phyloP scores from a whole-genome alignment of 257 asterid genomes.

The Scutellaria barbata region DNA sequence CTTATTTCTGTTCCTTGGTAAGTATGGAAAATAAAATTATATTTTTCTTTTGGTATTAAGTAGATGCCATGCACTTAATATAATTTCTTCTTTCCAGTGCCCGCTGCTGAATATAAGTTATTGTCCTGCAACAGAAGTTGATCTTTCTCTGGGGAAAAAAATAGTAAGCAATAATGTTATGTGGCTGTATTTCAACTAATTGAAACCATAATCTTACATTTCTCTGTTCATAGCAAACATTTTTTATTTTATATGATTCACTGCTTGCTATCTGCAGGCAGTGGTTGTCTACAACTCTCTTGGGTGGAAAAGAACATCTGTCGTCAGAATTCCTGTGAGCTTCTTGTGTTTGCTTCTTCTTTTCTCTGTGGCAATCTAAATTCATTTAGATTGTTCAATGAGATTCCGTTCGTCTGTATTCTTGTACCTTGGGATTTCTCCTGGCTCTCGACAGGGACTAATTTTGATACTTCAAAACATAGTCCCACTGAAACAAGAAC shows the following conservation, averaged over 20 bases:
- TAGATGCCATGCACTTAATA: conserved; percentile 27
- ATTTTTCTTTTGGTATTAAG: conserved; percentile 10
- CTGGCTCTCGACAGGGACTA: neutral
- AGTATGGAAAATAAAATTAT: neutral
- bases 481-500: conserved; percentile 9
- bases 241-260: conserved; percentile 9
- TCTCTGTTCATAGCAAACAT: neutral
- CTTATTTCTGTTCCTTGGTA: conserved; percentile 15
- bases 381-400: neutral
- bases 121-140: conserved; percentile 88
- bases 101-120: conserved; percentile 85
- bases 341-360: conserved; percentile 21
- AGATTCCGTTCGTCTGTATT: neutral
- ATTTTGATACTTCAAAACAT: no score
- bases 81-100: conserved; percentile 60
- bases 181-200: neutral
- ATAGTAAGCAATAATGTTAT: conserved; percentile 53
- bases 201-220: conserved; percentile 5
- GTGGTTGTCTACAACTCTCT: conserved; percentile 85
- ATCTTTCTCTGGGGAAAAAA: conserved; percentile 67
- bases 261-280: conserved; percentile 50
- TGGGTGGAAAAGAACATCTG: conserved; percentile 85
- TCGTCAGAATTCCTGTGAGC: conserved; percentile 92
- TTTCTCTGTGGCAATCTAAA: neutral
- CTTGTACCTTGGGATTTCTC: neutral